Percentiles rank a stretch among this genome's conserved stretches.
Conservation (phyloP, 2,329 filamentous ascomycete genomes). For the Lachnellula hyalina region DNA sequence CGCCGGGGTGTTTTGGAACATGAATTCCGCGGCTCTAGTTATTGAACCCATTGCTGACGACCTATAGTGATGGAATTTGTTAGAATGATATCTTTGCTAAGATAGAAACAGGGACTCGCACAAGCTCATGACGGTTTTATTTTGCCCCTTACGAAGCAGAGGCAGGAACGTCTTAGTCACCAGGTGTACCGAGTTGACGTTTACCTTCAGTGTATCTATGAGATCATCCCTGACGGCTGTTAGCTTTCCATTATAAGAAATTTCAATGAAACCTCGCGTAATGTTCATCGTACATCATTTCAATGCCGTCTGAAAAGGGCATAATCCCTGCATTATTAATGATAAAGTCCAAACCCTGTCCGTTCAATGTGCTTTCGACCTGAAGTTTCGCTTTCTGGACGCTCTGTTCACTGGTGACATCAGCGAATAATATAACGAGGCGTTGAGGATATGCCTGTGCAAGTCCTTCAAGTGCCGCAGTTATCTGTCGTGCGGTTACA, state of each 20-base stretch:
- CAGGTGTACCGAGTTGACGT: neutral
- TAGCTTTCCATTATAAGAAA: neutral
- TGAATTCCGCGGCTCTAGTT: conserved; percentile 27
- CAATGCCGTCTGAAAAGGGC: neutral
- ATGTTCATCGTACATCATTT: neutral
- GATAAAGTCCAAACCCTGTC: conserved; percentile 40
- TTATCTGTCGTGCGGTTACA: conserved; percentile 35
- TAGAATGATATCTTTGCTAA: neutral
- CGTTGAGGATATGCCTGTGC: conserved; percentile 28
- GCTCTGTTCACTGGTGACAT: conserved; percentile 32
- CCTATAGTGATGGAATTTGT: neutral
- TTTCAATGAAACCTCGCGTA: too few relatives aligned
- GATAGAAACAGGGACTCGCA: neutral
- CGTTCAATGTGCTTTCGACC: conserved; percentile 32
- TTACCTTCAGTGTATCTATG: neutral
- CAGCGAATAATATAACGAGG: conserved; percentile 33
- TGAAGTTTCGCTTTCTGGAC: conserved; percentile 31
- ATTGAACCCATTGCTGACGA: conserved; percentile 2
- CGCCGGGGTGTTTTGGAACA: conserved; percentile 35
- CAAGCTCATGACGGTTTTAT: neutral
- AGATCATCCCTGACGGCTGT: neutral
- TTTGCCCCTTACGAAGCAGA: neutral
- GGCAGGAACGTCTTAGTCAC: neutral
- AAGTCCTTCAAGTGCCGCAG: conserved; percentile 32
- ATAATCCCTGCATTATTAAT: conserved; percentile 39